These are phyloP conservation scores for Halophytophthora batemanensis DNA, from an alignment of 352 stramenopile genomes.

Conservation along the genomic window DNA sequence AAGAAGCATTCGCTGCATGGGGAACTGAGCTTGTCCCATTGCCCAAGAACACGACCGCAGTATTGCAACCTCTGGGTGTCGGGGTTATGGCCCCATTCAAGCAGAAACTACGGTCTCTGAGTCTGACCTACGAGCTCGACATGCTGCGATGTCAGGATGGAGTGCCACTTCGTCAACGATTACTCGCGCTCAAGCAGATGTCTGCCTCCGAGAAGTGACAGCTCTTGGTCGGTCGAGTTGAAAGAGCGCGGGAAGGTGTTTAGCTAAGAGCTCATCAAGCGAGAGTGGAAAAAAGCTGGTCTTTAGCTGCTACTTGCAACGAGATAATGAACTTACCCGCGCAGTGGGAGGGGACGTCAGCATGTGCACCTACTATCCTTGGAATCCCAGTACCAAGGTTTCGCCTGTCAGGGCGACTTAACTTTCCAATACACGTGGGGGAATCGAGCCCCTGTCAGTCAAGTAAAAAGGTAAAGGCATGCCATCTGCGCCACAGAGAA, in stretches of 20 bases:
- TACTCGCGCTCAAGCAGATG: slow-evolving; percentile 8
- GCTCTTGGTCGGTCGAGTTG: slow-evolving; percentile 9
- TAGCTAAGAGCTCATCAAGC: slow-evolving; percentile 6
- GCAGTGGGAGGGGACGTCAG: too few species aligned
- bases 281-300: slow-evolving; percentile 15
- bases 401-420: too few species aligned
- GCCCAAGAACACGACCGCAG: slow-evolving; percentile 19
- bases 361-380: too few species aligned
- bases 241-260: slow-evolving; percentile 12
- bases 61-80: slow-evolving; percentile 23
- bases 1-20: slow-evolving; percentile 8
- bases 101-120: slow-evolving; percentile 9
- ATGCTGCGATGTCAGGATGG: background rate
- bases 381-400: too few species aligned
- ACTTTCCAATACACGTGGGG: too few species aligned
- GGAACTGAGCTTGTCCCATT: slow-evolving; percentile 20
- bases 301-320: slow-evolving; percentile 8
- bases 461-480: too few species aligned
- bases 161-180: slow-evolving; percentile 9
- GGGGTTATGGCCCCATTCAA: slow-evolving; percentile 28
- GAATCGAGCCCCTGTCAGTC: too few species aligned
- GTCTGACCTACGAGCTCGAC: slow-evolving; percentile 8
- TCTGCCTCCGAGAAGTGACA: slow-evolving; percentile 7
- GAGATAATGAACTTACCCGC: too few species aligned
- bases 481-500: too few species aligned